Percentiles rank a stretch among this genome's conserved stretches.
phyloP scores from a whole-genome alignment of 108 stramenopile species.

The Cyclostephanos tholiformis region DNA sequence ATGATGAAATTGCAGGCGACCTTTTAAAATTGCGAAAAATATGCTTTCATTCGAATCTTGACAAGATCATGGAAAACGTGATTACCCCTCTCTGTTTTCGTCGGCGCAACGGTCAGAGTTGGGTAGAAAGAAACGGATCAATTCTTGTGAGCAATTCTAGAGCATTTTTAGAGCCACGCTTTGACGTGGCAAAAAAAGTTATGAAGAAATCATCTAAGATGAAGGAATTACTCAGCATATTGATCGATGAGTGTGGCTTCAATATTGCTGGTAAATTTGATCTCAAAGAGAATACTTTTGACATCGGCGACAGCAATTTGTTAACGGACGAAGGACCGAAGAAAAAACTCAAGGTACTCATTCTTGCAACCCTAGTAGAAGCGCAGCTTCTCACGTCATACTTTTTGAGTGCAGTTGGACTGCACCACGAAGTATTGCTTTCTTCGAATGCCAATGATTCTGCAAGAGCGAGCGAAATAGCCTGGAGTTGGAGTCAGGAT shows the following conservation, averaged over 20 bases:
- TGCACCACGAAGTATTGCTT: constrained; percentile 59
- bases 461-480: constrained; percentile 8
- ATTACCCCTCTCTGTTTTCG: constrained; percentile 21
- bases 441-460: constrained; percentile 5
- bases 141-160: constrained; percentile 6
- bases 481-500: constrained; percentile 63
- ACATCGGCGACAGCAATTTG: constrained; percentile 16
- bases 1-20: constrained; percentile 21
- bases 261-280: constrained; percentile 16
- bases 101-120: constrained; percentile 4
- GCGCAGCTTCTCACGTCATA: constrained; percentile 58
- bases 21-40: constrained; percentile 40
- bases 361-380: constrained; percentile 72
- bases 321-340: constrained; percentile 11
- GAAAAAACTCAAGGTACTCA: constrained; percentile 58
- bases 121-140: not conserved
- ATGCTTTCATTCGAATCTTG: constrained; percentile 46
- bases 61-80: constrained; percentile 34
- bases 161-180: constrained; percentile 56
- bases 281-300: constrained; percentile 5
- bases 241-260: constrained; percentile 57
- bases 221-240: constrained; percentile 59
- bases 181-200: constrained; percentile 47
- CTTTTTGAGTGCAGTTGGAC: constrained; percentile 71
- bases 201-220: constrained; percentile 68